These are phyloP conservation scores for Penicillium argentinense DNA, from an alignment of 495 filamentous ascomycete species.

Conservation along the genomic window DNA sequence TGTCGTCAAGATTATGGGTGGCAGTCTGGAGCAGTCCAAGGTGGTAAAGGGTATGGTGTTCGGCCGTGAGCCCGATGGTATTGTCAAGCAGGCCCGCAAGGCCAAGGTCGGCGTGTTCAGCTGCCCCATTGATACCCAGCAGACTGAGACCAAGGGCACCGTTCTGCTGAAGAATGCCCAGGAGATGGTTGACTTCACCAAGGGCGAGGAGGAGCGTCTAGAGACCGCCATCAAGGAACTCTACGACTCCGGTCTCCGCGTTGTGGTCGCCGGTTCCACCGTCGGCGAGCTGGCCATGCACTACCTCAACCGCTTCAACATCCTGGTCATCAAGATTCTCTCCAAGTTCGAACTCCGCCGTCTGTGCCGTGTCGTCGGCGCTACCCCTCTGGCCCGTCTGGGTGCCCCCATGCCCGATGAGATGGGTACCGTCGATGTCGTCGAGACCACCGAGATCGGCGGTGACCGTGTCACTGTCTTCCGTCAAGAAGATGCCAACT, in stretches of 20 bases:
- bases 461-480: slow-evolving; percentile 99
- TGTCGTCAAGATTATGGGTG: slow-evolving; percentile 99
- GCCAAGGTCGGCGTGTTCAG: slow-evolving; percentile 97
- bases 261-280: slow-evolving; percentile 85
- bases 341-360: slow-evolving; percentile 97
- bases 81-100: slow-evolving; percentile 82
- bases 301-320: slow-evolving; percentile 95
- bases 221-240: slow-evolving; percentile 92
- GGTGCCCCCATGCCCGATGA: slow-evolving; percentile 99
- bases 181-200: slow-evolving; percentile 98
- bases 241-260: slow-evolving; percentile 87
- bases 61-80: slow-evolving; percentile 84
- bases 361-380: slow-evolving; percentile 93
- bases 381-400: slow-evolving; percentile 89
- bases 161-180: slow-evolving; percentile 96
- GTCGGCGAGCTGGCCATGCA: slow-evolving; percentile 95
- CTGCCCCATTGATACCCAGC: slow-evolving; percentile 91
- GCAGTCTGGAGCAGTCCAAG: slow-evolving; percentile 84
- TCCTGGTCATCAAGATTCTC: slow-evolving; percentile 94
- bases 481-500: slow-evolving; percentile 90
- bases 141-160: slow-evolving; percentile 99
- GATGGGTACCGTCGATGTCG: slow-evolving; percentile 92
- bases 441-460: slow-evolving; percentile 97
- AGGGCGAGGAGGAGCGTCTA: slow-evolving; percentile 91
- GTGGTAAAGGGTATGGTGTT: slow-evolving; percentile 99